phyloP scores from a whole-genome alignment of 2,329 filamentous ascomycete genomes.

The Colletotrichum destructivum region DNA sequence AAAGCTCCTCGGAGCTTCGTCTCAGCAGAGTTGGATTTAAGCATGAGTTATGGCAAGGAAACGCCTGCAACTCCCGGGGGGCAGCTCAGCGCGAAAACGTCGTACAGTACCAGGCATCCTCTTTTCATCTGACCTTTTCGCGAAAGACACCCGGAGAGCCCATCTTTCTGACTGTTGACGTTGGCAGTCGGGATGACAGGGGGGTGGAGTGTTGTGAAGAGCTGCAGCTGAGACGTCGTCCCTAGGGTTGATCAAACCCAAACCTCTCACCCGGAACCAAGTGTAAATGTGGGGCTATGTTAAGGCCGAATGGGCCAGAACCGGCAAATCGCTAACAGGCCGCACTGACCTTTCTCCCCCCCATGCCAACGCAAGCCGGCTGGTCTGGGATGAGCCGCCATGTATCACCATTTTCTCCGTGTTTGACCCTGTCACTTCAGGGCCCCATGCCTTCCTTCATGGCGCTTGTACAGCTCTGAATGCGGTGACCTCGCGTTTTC shows the following conservation, averaged over 20 bases:
- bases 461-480: background rate
- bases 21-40: conserved; percentile 15
- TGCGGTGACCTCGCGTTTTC: background rate
- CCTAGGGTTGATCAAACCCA: conserved; percentile 46
- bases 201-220: conserved; percentile 14
- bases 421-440: conserved; percentile 33
- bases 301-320: background rate
- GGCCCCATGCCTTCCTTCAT: background rate
- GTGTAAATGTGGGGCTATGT: conserved; percentile 4
- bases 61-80: conserved; percentile 4
- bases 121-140: conserved; percentile 28
- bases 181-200: conserved; percentile 32
- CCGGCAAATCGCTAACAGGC: conserved; percentile 7
- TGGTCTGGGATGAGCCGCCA: conserved; percentile 31
- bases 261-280: conserved; percentile 29
- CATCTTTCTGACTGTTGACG: conserved; percentile 9
- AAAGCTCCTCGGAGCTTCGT: conserved; percentile 15
- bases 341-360: conserved; percentile 13
- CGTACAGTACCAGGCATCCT: background rate
- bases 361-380: conserved; percentile 25
- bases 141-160: background rate
- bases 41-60: conserved; percentile 14
- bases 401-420: conserved; percentile 40
- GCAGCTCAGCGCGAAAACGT: background rate
- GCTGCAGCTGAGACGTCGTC: conserved; percentile 43